These are phyloP conservation scores for Pyricularia sp. DNA, from an alignment of 2,329 filamentous ascomycete genomes.

Conservation along the genomic window DNA sequence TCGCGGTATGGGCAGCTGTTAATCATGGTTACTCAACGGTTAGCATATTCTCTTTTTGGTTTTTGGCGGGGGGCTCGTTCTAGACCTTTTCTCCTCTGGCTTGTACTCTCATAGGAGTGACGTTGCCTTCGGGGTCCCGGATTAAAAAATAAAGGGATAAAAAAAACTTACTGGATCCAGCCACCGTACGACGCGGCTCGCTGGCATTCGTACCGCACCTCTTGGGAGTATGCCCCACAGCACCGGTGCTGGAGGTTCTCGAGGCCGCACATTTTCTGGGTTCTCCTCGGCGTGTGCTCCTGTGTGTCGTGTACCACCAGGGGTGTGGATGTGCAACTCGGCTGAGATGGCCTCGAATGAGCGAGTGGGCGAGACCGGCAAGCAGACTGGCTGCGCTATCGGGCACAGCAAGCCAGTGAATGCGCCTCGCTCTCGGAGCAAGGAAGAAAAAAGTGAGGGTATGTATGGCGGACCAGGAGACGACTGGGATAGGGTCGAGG, in stretches of 20 bases:
- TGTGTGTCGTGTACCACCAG: not conserved
- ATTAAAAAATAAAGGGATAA: not conserved
- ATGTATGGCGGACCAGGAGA: not conserved
- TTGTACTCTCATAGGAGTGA: not conserved
- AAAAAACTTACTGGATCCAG: not conserved
- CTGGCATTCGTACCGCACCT: not conserved
- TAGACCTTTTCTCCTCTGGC: not conserved
- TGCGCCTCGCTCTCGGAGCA: not conserved
- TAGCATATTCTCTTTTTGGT: not conserved
- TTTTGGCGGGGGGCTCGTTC: not conserved
- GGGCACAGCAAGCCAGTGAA: not conserved
- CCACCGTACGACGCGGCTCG: not conserved
- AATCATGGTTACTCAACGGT: not conserved
- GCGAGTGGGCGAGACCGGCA: too few relatives aligned
- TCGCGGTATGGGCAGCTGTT: slow-evolving; percentile 1
- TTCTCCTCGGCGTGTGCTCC: not conserved
- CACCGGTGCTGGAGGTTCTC: slow-evolving; percentile 4
- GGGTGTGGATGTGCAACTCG: not conserved
- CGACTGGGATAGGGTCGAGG: not conserved
- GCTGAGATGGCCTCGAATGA: not conserved
- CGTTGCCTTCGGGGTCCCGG: not conserved
- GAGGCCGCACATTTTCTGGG: not conserved
- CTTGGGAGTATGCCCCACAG: not conserved
- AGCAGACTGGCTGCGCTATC: not conserved
- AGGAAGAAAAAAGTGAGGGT: not conserved